Base-by-base conservation (phyloP, 495 filamentous ascomycete species). In the Lepidopterella palustris region DNA sequence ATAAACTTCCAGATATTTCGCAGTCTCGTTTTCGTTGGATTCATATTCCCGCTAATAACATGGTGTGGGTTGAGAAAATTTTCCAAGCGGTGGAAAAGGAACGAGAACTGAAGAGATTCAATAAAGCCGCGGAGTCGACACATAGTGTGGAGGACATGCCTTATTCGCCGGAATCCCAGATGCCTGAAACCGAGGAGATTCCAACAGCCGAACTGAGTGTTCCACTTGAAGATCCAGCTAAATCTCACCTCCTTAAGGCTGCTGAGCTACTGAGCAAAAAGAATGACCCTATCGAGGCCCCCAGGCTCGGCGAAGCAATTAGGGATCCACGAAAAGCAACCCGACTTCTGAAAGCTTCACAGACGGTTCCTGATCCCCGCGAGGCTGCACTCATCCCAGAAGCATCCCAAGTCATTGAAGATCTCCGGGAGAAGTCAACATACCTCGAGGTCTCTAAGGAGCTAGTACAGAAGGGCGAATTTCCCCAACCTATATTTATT, bases 11-110 rank as follows among this genome's bases (percentile, higher is more conserved):
- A 1, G 9, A 50, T 18, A 15, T 42, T 15, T 42, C 35, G 9
- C 23, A 23, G 9, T 29, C 25, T 9, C 56, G 15, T 6, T 87
- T 85, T 57, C 73, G 84, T 20, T 87, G 84, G 84, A 85, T 87
- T 55, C 83, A 87, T 73, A 70, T 87, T 0, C 84, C 84, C 5
- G 82, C 83, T 0, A 84, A 82, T 55, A 79, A 80, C 53, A 76
- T 82, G 73, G 71, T 73, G 18, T 79, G 77, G 78, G 78, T 84
- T 4, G 79, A 86, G 68, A 50, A 48, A 31, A 8, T 58, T 1
- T 58, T 58, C 28, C 56, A 28, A 15, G 42, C 45, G 5, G 45
- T 58, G 1, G 56, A 48, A 31, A 51, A 47, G 28, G 56, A 58
- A 11, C 56, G 45, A 25, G 45, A 50, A 26, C 29, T n/a, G 9